These are phyloP conservation scores for Singerocomus inundabilis DNA, from an alignment of 1,284 basidiomycete species.

Conservation along the genomic window DNA sequence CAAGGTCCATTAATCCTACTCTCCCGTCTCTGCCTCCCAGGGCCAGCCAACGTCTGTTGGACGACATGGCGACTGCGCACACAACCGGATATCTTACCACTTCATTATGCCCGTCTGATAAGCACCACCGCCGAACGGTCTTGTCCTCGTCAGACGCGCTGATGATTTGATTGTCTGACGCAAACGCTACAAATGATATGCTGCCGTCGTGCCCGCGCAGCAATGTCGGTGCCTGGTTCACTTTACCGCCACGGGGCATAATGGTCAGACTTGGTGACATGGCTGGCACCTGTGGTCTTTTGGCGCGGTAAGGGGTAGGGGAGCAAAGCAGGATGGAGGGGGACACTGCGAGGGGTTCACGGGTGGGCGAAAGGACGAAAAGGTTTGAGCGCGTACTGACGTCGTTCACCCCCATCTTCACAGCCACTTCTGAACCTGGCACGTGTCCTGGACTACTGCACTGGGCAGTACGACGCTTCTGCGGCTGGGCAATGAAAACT, in stretches of 20 bases:
- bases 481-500: no score
- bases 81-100: not conserved
- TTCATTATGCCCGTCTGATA: not conserved
- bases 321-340: not conserved
- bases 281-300: not conserved
- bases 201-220: not conserved
- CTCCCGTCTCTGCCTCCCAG: not conserved
- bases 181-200: not conserved
- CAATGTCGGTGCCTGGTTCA: not conserved
- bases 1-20: not conserved
- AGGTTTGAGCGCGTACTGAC: not conserved
- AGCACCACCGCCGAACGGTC: not conserved
- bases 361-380: not conserved
- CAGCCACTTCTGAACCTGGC: conserved; percentile 7
- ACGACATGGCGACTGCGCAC: not conserved
- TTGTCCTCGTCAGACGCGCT: not conserved
- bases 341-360: not conserved
- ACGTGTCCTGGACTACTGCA: not conserved
- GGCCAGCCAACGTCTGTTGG: not conserved
- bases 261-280: conserved; percentile 8
- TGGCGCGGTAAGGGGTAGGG: not conserved
- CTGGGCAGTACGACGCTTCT: not conserved
- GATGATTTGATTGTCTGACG: not conserved
- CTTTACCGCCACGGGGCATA: not conserved
- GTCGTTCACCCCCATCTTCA: not conserved